phyloP scores from a whole-genome alignment of 192 early-diverging fungal species.

The Backusella luteola region DNA sequence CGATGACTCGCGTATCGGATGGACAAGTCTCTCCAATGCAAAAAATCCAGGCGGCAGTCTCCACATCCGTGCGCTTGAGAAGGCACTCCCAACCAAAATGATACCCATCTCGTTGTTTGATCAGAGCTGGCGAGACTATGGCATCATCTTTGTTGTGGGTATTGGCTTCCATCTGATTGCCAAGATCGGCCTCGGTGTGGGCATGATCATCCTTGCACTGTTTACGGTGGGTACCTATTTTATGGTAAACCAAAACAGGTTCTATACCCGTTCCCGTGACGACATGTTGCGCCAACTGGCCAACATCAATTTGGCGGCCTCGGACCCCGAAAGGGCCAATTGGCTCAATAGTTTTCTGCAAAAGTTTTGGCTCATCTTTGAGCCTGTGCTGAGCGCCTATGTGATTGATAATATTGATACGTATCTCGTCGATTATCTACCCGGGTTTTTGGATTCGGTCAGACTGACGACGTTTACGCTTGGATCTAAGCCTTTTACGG shows the following conservation, averaged over 20 bases:
- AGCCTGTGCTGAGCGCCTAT: constrained; percentile 67
- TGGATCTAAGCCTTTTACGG: constrained; percentile 59
- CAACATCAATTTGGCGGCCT: constrained; percentile 27
- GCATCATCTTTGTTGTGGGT: constrained; percentile 11
- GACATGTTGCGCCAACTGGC: constrained; percentile 54
- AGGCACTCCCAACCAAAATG: background rate
- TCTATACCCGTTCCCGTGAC: constrained; percentile 46
- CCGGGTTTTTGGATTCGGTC: constrained; percentile 65
- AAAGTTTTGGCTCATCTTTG: constrained; percentile 77
- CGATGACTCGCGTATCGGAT: constrained; percentile 21
- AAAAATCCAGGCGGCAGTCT: constrained; percentile 29
- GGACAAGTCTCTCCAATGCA: constrained; percentile 28
- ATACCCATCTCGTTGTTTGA: background rate
- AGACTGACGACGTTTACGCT: constrained; percentile 61
- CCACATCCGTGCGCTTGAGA: constrained; percentile 16
- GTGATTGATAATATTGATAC: constrained; percentile 63
- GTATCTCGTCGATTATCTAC: constrained; percentile 61
- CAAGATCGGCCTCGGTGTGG: background rate
- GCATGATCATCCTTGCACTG: background rate
- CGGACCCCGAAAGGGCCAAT: constrained; percentile 57
- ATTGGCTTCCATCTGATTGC: constrained; percentile 6
- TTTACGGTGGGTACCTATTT: constrained; percentile 46
- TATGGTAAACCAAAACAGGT: constrained; percentile 45
- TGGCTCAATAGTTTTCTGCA: constrained; percentile 80
- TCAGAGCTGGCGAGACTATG: constrained; percentile 19